phyloP scores from a whole-genome alignment of 2,329 filamentous ascomycete genomes.

The Trichoderma sp. region DNA sequence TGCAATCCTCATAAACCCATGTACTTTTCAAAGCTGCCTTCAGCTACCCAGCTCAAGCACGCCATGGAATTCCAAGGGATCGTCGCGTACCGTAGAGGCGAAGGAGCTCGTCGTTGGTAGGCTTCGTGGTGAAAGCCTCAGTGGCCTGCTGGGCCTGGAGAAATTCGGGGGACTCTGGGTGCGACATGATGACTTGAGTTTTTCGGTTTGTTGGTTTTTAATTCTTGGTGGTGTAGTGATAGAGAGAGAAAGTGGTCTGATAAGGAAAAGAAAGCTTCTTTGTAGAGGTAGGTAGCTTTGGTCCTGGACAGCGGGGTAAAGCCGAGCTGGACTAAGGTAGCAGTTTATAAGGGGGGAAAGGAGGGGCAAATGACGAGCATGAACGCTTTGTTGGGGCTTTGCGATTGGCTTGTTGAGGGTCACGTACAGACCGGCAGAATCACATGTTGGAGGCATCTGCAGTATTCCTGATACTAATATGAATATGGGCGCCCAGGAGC shows the following conservation, averaged over 20 bases:
- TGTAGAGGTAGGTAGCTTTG: neutral
- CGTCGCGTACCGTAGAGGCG: conserved; percentile 52
- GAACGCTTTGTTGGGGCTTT: conserved; percentile 9
- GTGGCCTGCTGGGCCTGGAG: conserved; percentile 59
- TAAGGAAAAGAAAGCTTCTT: neutral
- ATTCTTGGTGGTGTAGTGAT: neutral
- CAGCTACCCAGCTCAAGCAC: neutral
- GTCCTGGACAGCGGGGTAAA: conserved; percentile 1
- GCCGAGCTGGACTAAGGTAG: neutral
- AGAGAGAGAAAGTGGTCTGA: neutral
- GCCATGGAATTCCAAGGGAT: neutral
- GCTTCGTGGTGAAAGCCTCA: conserved; percentile 66
- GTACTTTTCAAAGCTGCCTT: neutral
- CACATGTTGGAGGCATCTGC: conserved; percentile 2
- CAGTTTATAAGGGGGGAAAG: neutral
- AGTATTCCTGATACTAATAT: neutral
- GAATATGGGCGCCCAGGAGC: neutral
- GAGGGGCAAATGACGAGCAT: conserved; percentile 15
- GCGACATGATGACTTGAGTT: conserved; percentile 38
- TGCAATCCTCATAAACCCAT: neutral
- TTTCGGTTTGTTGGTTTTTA: neutral
- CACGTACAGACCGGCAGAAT: neutral
- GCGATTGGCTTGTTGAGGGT: conserved; percentile 18
- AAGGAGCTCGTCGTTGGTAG: conserved; percentile 62
- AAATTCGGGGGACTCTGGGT: conserved; percentile 46